A percentile compares a stretch with the other conserved stretches of the same genome.
phyloP scores from a whole-genome alignment of 129 eudicot genomes.

The Artemisia tridentata region DNA sequence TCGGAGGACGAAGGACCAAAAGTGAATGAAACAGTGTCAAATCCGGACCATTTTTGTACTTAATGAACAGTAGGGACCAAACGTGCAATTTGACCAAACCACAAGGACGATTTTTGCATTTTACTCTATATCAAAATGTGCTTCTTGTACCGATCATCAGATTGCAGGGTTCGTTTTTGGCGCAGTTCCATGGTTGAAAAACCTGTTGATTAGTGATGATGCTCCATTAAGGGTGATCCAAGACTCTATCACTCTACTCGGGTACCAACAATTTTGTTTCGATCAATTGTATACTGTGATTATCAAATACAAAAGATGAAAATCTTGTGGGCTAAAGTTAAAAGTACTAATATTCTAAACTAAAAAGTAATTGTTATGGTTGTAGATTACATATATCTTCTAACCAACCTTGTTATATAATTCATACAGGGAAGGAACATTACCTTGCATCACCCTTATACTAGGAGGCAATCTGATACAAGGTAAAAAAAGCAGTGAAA shows the following conservation, averaged over 20 bases:
- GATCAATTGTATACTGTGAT: background rate
- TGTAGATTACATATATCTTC: background rate
- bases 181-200: conserved; percentile 50
- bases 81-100: too few relatives aligned
- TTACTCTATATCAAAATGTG: conserved; percentile 8
- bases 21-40: too few relatives aligned
- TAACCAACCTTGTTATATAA: background rate
- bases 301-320: too few relatives aligned
- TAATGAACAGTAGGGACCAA: too few relatives aligned
- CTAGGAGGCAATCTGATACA: conserved; percentile 91
- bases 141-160: conserved; percentile 34
- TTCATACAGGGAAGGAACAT: conserved; percentile 65
- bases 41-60: too few relatives aligned
- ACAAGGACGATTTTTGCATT: too few relatives aligned
- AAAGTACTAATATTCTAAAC: too few relatives aligned
- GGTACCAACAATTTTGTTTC: conserved; percentile 39
- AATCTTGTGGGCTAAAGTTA: too few relatives aligned
- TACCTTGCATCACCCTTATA: conserved; percentile 91
- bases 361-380: too few relatives aligned
- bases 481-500: conserved; percentile 44
- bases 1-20: too few relatives aligned
- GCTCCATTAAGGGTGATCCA: conserved; percentile 78
- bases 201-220: conserved; percentile 57
- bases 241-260: conserved; percentile 66
- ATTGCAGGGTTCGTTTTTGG: conserved; percentile 66